Evolutionary conservation across 305 asterid species (phyloP).

Genomic region (Fraxinus floribunda): DNA sequence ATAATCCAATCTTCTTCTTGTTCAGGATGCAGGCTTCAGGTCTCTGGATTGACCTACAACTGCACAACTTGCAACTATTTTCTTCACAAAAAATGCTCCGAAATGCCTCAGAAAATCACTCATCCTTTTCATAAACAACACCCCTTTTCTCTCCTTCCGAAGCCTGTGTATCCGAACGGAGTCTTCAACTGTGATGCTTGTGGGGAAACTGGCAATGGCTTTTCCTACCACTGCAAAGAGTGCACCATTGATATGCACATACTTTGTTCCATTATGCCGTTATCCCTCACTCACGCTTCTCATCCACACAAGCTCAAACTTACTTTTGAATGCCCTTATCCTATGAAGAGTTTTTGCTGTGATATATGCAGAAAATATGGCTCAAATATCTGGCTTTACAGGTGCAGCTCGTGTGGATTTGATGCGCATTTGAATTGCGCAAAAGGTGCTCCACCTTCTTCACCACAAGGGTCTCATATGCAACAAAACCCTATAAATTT

Average conservation of each 20-base stretch:
- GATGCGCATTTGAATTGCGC: conserved; percentile 65
- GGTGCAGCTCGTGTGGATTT: conserved; percentile 51
- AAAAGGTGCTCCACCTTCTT: background rate
- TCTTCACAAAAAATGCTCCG: conserved; percentile 48
- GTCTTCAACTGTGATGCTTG: conserved; percentile 60
- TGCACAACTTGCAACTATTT: conserved; percentile 45
- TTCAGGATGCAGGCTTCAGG: conserved; percentile 39
- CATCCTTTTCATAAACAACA: conserved; percentile 39
- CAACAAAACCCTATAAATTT: conserved; percentile 2
- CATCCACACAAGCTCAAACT: conserved; percentile 51
- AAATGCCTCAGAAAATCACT: conserved; percentile 42
- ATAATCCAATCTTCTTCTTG: conserved; percentile 16
- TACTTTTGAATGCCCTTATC: conserved; percentile 45
- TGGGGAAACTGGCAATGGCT: conserved; percentile 38
- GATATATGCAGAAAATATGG: conserved; percentile 44
- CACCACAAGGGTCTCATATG: background rate
- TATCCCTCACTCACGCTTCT: conserved; percentile 18
- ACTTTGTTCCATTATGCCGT: conserved; percentile 56
- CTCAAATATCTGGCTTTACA: conserved; percentile 51
- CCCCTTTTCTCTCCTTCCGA: conserved; percentile 29
- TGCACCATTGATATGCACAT: conserved; percentile 54
- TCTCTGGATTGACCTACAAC: conserved; percentile 35
- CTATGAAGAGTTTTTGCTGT: conserved; percentile 35
- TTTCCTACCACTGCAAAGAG: conserved; percentile 54
- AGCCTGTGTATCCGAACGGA: conserved; percentile 42